Percentiles rank a stretch among this genome's conserved stretches.
Conservation (phyloP, 2,329 filamentous ascomycete genomes). For the Xylaria polymorpha region DNA sequence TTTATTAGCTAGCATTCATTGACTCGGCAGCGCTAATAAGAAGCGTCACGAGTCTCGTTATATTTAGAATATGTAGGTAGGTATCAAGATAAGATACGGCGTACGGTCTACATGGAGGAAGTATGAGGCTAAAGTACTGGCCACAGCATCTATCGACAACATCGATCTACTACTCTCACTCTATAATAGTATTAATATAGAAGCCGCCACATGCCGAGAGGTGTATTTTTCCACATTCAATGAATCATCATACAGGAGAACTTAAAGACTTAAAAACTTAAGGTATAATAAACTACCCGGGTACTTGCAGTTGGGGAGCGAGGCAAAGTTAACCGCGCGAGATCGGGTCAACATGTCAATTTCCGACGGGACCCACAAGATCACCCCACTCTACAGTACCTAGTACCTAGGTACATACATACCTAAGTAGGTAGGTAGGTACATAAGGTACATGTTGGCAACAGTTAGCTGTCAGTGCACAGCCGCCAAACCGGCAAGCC, state of each 20-base stretch:
- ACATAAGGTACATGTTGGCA: too few species aligned
- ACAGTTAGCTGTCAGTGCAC: constrained; percentile 1
- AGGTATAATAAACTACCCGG: background rate
- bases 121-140: background rate
- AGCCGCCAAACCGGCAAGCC: constrained; percentile 2
- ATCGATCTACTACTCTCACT: background rate
- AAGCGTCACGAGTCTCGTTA: background rate
- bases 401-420: too few species aligned
- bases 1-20: background rate
- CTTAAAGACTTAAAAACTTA: too few species aligned
- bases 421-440: too few species aligned
- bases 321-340: background rate
- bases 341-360: constrained; percentile 6
- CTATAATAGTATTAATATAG: background rate
- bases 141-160: background rate
- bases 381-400: too few species aligned
- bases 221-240: background rate
- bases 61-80: background rate
- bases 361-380: constrained; percentile 20
- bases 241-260: background rate
- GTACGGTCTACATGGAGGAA: background rate
- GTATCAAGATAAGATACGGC: too few species aligned
- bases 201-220: background rate
- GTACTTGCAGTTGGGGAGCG: background rate
- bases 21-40: constrained; percentile 6